Evolutionary conservation across 2,329 filamentous ascomycete species (phyloP).

Genomic region (Monosporascus cannonballus): DNA sequence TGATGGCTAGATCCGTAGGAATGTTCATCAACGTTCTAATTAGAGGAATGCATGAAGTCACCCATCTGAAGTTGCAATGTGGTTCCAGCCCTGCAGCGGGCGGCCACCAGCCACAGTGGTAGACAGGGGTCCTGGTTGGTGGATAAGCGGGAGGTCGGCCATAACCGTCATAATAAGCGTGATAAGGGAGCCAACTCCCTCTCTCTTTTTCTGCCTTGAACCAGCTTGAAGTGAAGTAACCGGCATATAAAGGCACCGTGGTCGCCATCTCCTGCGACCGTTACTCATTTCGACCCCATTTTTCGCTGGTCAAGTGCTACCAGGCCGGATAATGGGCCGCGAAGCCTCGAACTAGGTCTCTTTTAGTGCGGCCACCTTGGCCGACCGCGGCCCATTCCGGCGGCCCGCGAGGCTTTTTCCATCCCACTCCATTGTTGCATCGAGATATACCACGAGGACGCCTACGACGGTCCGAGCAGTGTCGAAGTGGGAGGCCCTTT

Average conservation of each 20-base stretch:
- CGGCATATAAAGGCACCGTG: constrained; percentile 23
- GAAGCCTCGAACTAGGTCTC: constrained; percentile 21
- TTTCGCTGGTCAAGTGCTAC: constrained; percentile 10
- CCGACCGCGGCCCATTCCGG: constrained; percentile 17
- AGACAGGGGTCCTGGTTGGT: constrained; percentile 19
- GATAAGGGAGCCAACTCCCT: constrained; percentile 8
- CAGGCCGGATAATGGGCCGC: constrained; percentile 21
- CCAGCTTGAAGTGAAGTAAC: constrained; percentile 4
- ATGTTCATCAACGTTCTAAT: not conserved
- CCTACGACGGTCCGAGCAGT: constrained; percentile 7
- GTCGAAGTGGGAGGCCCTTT: constrained; percentile 2
- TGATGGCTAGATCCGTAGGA: not conserved
- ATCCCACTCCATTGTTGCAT: constrained; percentile 9
- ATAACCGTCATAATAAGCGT: constrained; percentile 11
- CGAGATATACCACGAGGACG: constrained; percentile 18
- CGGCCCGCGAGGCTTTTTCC: constrained; percentile 23
- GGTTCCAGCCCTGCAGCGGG: constrained; percentile 2
- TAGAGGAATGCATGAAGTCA: not conserved
- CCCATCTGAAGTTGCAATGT: constrained; percentile 4
- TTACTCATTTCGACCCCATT: constrained; percentile 6
- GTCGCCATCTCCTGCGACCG: constrained; percentile 17
- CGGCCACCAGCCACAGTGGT: constrained; percentile 13
- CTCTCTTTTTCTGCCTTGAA: constrained; percentile 18
- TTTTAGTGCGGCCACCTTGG: constrained; percentile 16
- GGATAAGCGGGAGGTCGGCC: constrained; percentile 14